Conservation (phyloP, 805 yeast species). For the Grigorovia humatica region DNA sequence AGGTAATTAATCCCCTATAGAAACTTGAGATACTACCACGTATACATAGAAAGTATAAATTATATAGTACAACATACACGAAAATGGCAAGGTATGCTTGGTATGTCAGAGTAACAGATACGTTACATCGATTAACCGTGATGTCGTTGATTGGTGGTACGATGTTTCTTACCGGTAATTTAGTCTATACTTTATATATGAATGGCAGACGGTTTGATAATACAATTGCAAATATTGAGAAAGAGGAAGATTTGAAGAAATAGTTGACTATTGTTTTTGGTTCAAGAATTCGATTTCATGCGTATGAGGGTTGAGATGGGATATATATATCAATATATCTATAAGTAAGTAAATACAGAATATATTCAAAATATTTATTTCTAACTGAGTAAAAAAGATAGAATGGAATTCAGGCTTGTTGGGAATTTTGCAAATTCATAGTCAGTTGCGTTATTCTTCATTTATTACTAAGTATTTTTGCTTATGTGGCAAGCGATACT, state of each 20-base stretch:
- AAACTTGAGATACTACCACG: no score
- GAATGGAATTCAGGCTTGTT: no score
- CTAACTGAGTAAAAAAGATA: no score
- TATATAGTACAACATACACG: neutral
- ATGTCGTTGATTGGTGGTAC: conserved; percentile 52
- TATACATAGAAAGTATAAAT: no score
- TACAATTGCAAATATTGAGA: conserved; percentile 16
- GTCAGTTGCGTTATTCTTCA: no score
- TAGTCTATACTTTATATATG: conserved; percentile 41
- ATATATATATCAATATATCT: no score
- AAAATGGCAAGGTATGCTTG: conserved; percentile 51
- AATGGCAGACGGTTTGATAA: conserved; percentile 44
- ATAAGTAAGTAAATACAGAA: no score
- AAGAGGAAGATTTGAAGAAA: neutral
- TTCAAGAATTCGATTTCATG: neutral
- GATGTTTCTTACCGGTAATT: conserved; percentile 41
- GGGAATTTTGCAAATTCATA: no score
- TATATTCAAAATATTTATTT: no score
- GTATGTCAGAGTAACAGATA: conserved; percentile 65
- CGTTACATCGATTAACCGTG: conserved; percentile 63
- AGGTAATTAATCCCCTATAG: neutral
- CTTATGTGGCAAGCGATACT: no score
- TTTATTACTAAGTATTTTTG: no score
- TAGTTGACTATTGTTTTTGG: neutral
- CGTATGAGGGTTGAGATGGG: no score